These are phyloP conservation scores for Pinus taeda DNA, from an alignment of 75 land plant genomes.

Conservation along the genomic window DNA sequence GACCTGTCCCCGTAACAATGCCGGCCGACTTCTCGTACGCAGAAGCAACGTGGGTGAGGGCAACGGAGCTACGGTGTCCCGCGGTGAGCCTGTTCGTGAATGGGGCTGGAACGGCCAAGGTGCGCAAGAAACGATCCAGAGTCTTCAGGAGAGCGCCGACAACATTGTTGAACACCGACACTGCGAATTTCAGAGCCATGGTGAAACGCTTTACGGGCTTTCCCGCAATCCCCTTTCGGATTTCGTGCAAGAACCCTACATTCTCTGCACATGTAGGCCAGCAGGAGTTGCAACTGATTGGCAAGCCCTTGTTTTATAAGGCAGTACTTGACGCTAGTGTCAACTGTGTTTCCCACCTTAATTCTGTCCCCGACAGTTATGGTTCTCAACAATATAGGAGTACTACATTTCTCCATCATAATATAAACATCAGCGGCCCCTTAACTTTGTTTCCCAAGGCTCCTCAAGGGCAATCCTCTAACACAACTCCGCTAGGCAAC, in stretches of 20 bases:
- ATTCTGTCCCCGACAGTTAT: not conserved
- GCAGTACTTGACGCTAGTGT: not conserved
- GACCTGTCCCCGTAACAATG: not conserved
- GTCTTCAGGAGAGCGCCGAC: slow-evolving; percentile 47
- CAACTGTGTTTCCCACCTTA: not conserved
- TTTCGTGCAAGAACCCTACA: not conserved
- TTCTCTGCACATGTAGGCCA: not conserved
- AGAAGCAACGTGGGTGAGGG: not conserved
- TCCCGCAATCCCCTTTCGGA: slow-evolving; percentile 5
- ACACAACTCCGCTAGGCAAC: too few relatives aligned
- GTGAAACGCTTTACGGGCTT: slow-evolving; percentile 15
- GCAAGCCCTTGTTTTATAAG: not conserved
- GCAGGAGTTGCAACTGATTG: too few relatives aligned
- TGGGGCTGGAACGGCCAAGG: slow-evolving; percentile 9
- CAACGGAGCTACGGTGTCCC: slow-evolving; percentile 1
- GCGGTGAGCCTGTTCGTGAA: not conserved
- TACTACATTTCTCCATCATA: too few relatives aligned
- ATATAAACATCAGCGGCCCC: too few relatives aligned
- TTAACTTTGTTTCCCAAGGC: too few relatives aligned
- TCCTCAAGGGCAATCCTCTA: too few relatives aligned
- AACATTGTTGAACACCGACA: slow-evolving; percentile 53
- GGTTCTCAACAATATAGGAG: too few relatives aligned
- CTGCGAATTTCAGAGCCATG: slow-evolving; percentile 53
- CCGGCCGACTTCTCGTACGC: not conserved
- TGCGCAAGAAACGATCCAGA: slow-evolving; percentile 28